phyloP scores from a whole-genome alignment of 2,329 filamentous ascomycete species.

The Lachnellula suecica region DNA sequence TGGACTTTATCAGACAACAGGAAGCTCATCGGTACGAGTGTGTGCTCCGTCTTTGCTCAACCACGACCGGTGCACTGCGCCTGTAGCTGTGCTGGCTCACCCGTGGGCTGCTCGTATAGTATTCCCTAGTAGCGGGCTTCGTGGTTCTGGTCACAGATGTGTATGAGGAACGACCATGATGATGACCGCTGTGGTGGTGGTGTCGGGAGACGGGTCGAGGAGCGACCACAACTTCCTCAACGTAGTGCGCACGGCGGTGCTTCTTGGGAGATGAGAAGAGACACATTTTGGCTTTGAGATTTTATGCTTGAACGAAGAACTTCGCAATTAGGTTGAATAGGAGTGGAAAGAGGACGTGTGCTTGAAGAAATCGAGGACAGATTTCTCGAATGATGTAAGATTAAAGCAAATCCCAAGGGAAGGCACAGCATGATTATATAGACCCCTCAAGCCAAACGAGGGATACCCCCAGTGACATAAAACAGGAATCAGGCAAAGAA shows the following conservation, averaged over 20 bases:
- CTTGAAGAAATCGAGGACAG: neutral
- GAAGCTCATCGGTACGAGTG: conserved; percentile 18
- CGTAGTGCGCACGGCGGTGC: conserved; percentile 23
- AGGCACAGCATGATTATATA: conserved; percentile 14
- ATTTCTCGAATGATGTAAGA: conserved; percentile 2
- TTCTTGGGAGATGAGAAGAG: conserved; percentile 23
- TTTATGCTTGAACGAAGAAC: too few species aligned
- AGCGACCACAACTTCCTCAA: conserved; percentile 28
- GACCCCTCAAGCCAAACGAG: conserved; percentile 14
- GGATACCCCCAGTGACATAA: conserved; percentile 6
- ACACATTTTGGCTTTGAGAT: conserved; percentile 29
- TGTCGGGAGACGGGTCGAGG: conserved; percentile 26
- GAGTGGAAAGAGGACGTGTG: neutral
- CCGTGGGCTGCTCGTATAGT: conserved; percentile 19
- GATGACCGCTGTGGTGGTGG: conserved; percentile 16
- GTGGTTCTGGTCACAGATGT: conserved; percentile 25
- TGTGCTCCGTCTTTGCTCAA: conserved; percentile 23
- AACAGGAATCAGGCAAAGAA: neutral
- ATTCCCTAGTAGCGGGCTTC: conserved; percentile 13
- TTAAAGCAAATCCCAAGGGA: neutral
- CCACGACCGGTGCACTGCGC: conserved; percentile 23
- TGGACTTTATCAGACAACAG: neutral
- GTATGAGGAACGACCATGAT: conserved; percentile 23
- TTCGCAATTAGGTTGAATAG: neutral
- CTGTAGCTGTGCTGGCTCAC: conserved; percentile 28